Conservation (phyloP, 345 rosid species). For the Barbarea vulgaris region DNA sequence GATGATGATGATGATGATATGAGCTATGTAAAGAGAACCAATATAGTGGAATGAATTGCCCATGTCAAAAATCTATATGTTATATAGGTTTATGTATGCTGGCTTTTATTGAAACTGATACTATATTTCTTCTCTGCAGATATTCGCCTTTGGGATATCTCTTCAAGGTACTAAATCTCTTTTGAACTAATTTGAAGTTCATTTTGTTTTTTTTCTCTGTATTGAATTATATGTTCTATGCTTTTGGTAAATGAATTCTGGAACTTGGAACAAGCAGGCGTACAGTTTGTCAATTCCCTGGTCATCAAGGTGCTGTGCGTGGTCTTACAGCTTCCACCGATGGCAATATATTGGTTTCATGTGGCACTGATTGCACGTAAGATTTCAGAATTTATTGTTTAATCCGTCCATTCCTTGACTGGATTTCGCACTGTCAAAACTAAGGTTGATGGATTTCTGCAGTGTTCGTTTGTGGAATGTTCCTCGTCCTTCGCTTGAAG, state of each 20-base stretch:
- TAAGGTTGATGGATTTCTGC: constrained; percentile 23
- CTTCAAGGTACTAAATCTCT: constrained; percentile 58
- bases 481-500: constrained; percentile 65
- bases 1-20: background rate
- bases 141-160: constrained; percentile 95
- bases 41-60: background rate
- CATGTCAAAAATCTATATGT: background rate
- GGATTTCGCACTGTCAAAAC: background rate
- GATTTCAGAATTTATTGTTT: constrained; percentile 15
- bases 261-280: constrained; percentile 52
- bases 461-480: constrained; percentile 98
- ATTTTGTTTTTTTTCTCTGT: background rate
- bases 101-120: background rate
- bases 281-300: constrained; percentile 89
- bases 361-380: constrained; percentile 95
- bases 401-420: background rate
- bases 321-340: constrained; percentile 92
- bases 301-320: constrained; percentile 90
- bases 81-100: background rate
- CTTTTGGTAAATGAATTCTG: constrained; percentile 12
- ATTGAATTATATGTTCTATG: background rate
- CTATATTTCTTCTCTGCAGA: constrained; percentile 50
- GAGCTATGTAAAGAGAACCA: background rate
- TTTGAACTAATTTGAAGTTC: constrained; percentile 2
- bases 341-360: constrained; percentile 76